Evolutionary conservation across 306 rosid species (phyloP).

Genomic region (Cucurbita moschata): DNA sequence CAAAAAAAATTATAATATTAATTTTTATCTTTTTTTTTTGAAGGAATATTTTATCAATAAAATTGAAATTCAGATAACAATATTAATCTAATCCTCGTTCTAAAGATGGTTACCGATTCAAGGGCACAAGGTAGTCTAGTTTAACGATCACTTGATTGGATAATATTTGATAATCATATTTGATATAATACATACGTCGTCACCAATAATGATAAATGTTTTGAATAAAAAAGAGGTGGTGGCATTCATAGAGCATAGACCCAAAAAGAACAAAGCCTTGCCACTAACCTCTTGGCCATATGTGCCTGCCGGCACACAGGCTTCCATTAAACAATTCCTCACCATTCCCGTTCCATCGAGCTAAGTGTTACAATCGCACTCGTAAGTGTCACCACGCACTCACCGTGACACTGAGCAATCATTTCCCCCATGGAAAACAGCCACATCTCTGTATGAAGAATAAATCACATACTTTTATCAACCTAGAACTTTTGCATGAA

Average conservation of each 20-base stretch:
- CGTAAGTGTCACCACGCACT: too few relatives aligned
- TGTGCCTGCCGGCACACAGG: neutral
- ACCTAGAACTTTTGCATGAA: neutral
- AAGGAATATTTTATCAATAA: too few relatives aligned
- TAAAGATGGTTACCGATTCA: too few relatives aligned
- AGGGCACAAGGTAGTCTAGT: too few relatives aligned
- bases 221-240: neutral
- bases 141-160: neutral
- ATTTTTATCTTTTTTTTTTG: too few relatives aligned
- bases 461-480: neutral
- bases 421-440: conserved; percentile 14
- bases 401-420: too few relatives aligned
- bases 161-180: too few relatives aligned
- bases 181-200: neutral
- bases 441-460: conserved; percentile 7
- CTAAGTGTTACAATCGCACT: too few relatives aligned
- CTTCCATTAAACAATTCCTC: neutral
- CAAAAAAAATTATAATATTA: too few relatives aligned
- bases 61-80: too few relatives aligned
- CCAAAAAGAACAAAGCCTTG: neutral
- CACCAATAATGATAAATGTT: neutral
- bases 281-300: neutral
- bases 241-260: neutral
- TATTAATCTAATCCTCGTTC: too few relatives aligned
- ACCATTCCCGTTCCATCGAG: neutral